Evolutionary conservation across 305 asterid species (phyloP), one percentile per base, ranked within the genome.

Genomic region (Fraxinus latifolia): DNA sequence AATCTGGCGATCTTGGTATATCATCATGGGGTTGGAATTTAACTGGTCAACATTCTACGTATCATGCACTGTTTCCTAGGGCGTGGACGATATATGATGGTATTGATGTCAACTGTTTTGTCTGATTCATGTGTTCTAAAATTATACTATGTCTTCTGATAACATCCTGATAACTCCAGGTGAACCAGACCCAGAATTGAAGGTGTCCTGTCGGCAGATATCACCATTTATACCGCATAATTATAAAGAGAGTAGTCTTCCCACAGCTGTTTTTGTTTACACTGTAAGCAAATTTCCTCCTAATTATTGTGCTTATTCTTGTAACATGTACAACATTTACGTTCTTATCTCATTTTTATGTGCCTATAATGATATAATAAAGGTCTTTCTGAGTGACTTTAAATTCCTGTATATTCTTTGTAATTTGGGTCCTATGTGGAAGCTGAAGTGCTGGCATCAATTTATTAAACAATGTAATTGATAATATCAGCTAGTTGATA

Each of bases 21-120:
- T 93, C 98, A 76, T 94, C 99, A 32, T 96, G 99, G 99, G 99
- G 98, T 17, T 96, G 99, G 98, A 94, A 94, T 85, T 86, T 96
- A 86, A 93, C 80, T 62, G 99, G 99, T 39, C 98, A 96, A 84
- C 98, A 93, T 88, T 96, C 99, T 44, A 94, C 99, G n/a, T 96
- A 96, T 87, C 99, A 96, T 86, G 99, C 98, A 53, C 87, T 96
- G 77, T 96, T 96, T 90, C 99, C 99, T 5, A 89, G 99, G 87
- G 93, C 99, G 0, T 96, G 99, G 98, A 96, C 98, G 7, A 67
- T 96, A 83, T 96, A 96, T 86, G 99, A 96, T 80, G 99, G 99
- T 94, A 89, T 55, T 78, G 36, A 81, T 76, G 37, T 42, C 53
- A 32, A 7, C 36, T 9, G 53, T 47, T 37, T 74, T 76, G n/a